Evolutionary conservation across 2,329 filamentous ascomycete genomes (phyloP), one percentile per base, ranked within the genome.

Genomic region (Raffaelea deltoideospora): DNA sequence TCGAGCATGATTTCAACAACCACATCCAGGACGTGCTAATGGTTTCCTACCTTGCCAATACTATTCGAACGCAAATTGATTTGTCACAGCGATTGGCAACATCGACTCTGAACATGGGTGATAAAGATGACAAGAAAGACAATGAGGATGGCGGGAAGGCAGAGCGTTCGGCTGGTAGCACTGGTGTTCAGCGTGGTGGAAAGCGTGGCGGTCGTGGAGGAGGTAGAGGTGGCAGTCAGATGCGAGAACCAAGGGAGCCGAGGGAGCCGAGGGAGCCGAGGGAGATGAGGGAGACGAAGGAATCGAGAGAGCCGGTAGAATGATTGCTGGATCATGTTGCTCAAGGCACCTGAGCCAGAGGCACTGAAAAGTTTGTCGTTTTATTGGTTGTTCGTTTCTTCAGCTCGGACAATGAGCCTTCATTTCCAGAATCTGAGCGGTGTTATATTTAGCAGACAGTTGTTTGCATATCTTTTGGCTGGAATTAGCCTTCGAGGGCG

Each of bases 1-100:
- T 98, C 54, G 90, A 98, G 70, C 73, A 80, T 56, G 87, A 96
- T 67, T 98, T 98, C 75, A 98, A 98, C 76, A 94, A 93, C 69
- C 90, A 98, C 66, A 86, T 98, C 60, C 90, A 98, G 67, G 90
- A 98, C 59, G 87, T 98, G 43, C 77, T 98, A 47, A 87, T 96
- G 59, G 87, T 98, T 51, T 93, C 86, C 48, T 98, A 98, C 67
- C 73, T 98, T 46, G 86, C 90, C 58, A 98, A 96, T 71, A 95
- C 86, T 47, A 94, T 96, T 63, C 85, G 88, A 60, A 96, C 88
- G 49, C 90, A 98, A 67, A 95, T 98, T 65, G 90, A 96, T 54
- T 76, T 98, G 41, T 93, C 87, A 46, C 93, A 96, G 71, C 76
- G 88, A 45, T 68, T 98, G 53, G 88, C 88, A 37, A 90, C 77